Conservation (phyloP, 106 monocot genomes). For the Triglochin maritima region DNA sequence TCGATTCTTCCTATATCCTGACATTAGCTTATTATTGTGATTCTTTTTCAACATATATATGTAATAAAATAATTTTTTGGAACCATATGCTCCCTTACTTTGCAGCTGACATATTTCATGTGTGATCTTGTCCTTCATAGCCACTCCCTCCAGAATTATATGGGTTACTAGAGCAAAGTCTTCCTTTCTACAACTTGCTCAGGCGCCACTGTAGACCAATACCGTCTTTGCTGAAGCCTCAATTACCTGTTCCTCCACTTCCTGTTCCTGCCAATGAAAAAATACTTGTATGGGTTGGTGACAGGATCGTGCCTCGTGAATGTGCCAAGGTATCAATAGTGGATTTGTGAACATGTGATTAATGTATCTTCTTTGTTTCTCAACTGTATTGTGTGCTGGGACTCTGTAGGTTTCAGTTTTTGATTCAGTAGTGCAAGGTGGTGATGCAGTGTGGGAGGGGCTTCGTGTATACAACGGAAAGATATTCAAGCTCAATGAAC, state of each 20-base stretch:
- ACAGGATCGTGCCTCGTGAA: constrained; percentile 73
- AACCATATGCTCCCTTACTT: no score
- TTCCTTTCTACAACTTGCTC: constrained; percentile 97
- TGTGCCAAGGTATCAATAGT: constrained; percentile 59
- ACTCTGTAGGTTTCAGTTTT: constrained; percentile 75
- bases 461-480: constrained; percentile 82
- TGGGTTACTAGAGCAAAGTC: constrained; percentile 74
- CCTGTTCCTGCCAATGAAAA: constrained; percentile 82
- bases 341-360: not conserved
- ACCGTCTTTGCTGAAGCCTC: constrained; percentile 30
- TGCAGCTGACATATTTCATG: not conserved
- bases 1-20: no score
- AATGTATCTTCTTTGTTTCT: not conserved
- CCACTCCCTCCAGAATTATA: constrained; percentile 56
- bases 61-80: no score
- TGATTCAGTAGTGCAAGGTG: constrained; percentile 99
- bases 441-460: constrained; percentile 98
- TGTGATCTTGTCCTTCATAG: constrained; percentile 16
- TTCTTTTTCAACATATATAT: no score
- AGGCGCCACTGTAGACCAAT: constrained; percentile 32
- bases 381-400: not conserved
- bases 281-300: constrained; percentile 91
- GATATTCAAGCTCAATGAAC: constrained; percentile 87
- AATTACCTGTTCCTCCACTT: constrained; percentile 55
- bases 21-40: no score